phyloP scores from a whole-genome alignment of 2,329 filamentous ascomycete genomes.

The Exophiala sideris region DNA sequence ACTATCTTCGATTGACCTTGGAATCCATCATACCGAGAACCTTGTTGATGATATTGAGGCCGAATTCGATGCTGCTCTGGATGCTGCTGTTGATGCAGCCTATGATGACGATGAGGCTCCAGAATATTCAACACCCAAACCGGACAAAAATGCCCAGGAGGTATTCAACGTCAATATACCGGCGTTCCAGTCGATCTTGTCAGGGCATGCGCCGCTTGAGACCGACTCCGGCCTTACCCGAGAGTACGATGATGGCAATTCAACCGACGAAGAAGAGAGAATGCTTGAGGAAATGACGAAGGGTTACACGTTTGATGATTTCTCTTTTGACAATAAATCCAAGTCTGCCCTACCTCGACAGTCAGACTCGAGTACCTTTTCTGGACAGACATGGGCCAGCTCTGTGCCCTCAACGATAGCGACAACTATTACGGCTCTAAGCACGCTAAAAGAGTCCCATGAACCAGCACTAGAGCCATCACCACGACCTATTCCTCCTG shows the following conservation, averaged over 20 bases:
- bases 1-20: conserved; percentile 24
- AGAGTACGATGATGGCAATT: conserved; percentile 58
- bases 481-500: conserved; percentile 18
- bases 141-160: conserved; percentile 61
- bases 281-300: conserved; percentile 84
- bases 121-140: conserved; percentile 50
- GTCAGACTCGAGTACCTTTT: conserved; percentile 66
- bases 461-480: conserved; percentile 17
- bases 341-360: conserved; percentile 70
- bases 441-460: conserved; percentile 66
- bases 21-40: conserved; percentile 10
- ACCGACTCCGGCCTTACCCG: conserved; percentile 35
- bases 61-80: conserved; percentile 89
- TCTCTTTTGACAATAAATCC: conserved; percentile 67
- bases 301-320: conserved; percentile 78
- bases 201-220: not conserved
- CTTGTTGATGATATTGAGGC: conserved; percentile 50
- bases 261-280: conserved; percentile 69
- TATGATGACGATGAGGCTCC: conserved; percentile 62
- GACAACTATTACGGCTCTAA: conserved; percentile 64
- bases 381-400: conserved; percentile 76
- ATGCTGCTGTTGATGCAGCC: conserved; percentile 92
- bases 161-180: conserved; percentile 6
- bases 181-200: not conserved
- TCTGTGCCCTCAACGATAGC: conserved; percentile 71